Base-by-base conservation (phyloP, 768 basidiomycete species). In the Boletales sp. region DNA sequence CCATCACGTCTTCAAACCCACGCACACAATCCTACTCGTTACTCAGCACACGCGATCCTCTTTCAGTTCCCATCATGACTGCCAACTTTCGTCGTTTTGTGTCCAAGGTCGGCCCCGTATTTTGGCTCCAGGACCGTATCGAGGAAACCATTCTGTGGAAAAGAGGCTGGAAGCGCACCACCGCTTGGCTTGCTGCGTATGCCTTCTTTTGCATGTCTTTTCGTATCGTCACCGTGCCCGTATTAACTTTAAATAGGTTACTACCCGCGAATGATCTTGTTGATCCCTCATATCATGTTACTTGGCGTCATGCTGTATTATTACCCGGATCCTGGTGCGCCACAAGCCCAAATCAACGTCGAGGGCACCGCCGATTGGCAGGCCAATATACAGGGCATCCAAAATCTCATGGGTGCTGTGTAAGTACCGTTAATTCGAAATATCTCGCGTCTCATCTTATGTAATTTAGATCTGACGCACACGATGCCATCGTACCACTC, bases 111-210 rank as follows among this genome's bases (percentile, higher is more conserved):
- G 89, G 90, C 1, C 86, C 88, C 0, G 69, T 93, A 8, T 95
- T 94, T 60, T 95, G 92, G 93, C 55, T 94, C 17, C 90, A 90
- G 68, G 93, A 97, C 62, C 71, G 93, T 1, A 61, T 90, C 13
- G 93, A 95, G 65, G 93, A 94, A 69, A 75, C 93, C 4, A 48
- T 94, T 4, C 73, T 88, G 55, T 94, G 93, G 93, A 84, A 80
- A 64, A 77, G 79, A 40, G 84, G 86, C 0, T 86, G 83, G 85
- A 78, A 76, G 59, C 72, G 80, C 37, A 94, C 93, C 2, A 63
- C 71, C 36, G 76, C 80, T 0, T 94, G 87, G 86, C 83, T 94
- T 70, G 75, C 82, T 3, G 75, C 69, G 0, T 94, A 92, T 66
- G 79, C 78, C 0, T 90, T 93, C 56, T 67, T 94, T 34, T 94